Evolutionary conservation across 148 eudicot genomes (phyloP).

Genomic region (Chenopodium quinoa): DNA sequence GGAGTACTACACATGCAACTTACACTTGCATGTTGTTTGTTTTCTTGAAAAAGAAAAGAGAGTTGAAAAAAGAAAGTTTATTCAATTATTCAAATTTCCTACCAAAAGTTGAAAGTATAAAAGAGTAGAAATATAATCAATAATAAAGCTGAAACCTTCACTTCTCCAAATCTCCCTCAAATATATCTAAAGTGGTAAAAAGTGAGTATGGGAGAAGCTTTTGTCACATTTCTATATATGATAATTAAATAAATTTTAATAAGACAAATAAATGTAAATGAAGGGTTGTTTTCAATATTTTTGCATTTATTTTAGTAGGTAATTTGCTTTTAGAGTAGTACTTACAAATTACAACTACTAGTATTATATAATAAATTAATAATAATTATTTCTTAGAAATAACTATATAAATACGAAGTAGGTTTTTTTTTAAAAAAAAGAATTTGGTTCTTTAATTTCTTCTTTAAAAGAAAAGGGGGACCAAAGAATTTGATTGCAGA

Average conservation of each 20-base stretch:
- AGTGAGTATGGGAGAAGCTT: conserved; percentile 13
- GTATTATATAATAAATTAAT: no score
- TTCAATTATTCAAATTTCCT: conserved; percentile 12
- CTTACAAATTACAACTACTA: background rate
- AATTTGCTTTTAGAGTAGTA: conserved; percentile 14
- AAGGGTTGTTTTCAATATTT: background rate
- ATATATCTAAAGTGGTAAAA: conserved; percentile 9
- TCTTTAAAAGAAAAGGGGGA: conserved; percentile 8
- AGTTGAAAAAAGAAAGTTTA: background rate
- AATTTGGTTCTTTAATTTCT: background rate
- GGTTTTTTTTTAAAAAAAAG: no score
- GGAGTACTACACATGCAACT: background rate
- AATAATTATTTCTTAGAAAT: background rate
- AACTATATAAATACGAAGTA: no score
- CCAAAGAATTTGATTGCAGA: conserved; percentile 11
- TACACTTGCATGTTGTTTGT: background rate
- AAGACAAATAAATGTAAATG: background rate
- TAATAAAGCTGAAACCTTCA: conserved; percentile 1
- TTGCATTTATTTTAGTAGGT: conserved; percentile 21
- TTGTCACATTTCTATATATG: conserved; percentile 13
- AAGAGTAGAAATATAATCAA: background rate
- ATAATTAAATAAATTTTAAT: background rate
- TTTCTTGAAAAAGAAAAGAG: background rate
- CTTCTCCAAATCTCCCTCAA: background rate
- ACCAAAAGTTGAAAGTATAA: conserved; percentile 6